phyloP scores from a whole-genome alignment of 2,329 filamentous ascomycete species.

The Trichoderma sp. region DNA sequence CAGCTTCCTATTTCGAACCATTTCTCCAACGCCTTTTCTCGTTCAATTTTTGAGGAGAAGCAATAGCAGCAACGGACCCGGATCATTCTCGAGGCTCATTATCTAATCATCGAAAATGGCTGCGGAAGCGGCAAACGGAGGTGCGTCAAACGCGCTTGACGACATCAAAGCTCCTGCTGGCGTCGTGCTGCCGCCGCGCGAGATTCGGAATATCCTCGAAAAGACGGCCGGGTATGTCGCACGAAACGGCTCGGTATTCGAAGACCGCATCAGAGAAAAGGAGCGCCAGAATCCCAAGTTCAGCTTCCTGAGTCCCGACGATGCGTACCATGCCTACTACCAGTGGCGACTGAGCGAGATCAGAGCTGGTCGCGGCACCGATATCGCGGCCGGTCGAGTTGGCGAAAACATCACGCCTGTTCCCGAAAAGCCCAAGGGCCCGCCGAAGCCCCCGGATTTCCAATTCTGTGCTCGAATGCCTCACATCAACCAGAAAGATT shows the following conservation, averaged over 20 bases:
- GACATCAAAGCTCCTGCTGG: conserved; percentile 79
- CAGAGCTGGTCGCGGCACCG: conserved; percentile 78
- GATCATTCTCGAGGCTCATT: too few relatives aligned
- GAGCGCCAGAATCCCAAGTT: conserved; percentile 87
- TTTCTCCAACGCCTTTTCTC: conserved; percentile 10
- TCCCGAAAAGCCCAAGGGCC: conserved; percentile 71
- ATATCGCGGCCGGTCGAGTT: conserved; percentile 73
- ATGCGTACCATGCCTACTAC: conserved; percentile 88
- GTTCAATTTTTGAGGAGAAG: conserved; percentile 1
- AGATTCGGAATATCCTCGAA: conserved; percentile 83
- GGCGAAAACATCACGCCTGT: conserved; percentile 60
- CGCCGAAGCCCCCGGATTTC: conserved; percentile 83
- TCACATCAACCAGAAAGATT: conserved; percentile 92
- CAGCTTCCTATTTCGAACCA: conserved; percentile 3
- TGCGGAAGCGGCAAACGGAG: conserved; percentile 53
- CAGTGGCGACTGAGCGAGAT: conserved; percentile 89
- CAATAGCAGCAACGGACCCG: background rate
- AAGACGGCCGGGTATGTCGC: conserved; percentile 94
- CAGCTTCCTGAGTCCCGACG: conserved; percentile 77
- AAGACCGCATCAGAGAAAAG: conserved; percentile 84
- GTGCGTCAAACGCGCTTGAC: conserved; percentile 59
- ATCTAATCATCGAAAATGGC: conserved; percentile 35
- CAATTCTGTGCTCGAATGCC: conserved; percentile 96
- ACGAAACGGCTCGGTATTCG: conserved; percentile 68
- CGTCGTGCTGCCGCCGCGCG: conserved; percentile 85